Conservation (phyloP, 768 basidiomycete genomes). For the Agrocybe pediades region DNA sequence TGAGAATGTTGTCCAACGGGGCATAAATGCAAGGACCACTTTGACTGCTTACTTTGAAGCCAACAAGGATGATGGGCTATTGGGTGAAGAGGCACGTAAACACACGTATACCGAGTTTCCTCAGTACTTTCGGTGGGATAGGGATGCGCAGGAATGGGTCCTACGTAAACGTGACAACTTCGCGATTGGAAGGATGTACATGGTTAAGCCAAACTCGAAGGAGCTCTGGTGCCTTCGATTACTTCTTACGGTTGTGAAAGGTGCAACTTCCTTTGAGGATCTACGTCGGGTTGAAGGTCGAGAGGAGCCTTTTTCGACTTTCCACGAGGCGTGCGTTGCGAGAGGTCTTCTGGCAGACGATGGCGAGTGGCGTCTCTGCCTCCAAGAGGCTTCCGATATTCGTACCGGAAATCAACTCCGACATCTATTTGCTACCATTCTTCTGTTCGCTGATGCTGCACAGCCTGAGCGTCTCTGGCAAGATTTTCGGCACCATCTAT, state of each 20-base stretch:
- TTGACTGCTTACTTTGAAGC: conserved; percentile 33
- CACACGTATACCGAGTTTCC: conserved; percentile 40
- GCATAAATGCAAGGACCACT: conserved; percentile 22
- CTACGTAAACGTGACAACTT: conserved; percentile 20
- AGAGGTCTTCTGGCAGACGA: conserved; percentile 49
- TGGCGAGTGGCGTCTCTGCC: conserved; percentile 42
- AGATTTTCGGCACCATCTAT: conserved; percentile 33
- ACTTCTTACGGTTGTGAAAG: conserved; percentile 39
- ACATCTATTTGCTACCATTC: conserved; percentile 39
- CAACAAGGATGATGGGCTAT: conserved; percentile 15
- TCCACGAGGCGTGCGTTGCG: conserved; percentile 41
- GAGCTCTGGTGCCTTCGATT: conserved; percentile 42
- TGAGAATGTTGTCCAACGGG: conserved; percentile 22
- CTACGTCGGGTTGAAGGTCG: conserved; percentile 21
- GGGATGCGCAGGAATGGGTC: conserved; percentile 26
- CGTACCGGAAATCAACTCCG: conserved; percentile 37
- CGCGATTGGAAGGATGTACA: conserved; percentile 44
- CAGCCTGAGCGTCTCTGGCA: conserved; percentile 39
- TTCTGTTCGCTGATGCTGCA: conserved; percentile 28
- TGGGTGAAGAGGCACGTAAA: conserved; percentile 17
- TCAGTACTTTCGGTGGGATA: conserved; percentile 13
- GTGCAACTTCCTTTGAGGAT: conserved; percentile 29
- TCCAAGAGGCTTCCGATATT: conserved; percentile 34
- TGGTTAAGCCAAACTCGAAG: conserved; percentile 34
- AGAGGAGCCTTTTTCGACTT: conserved; percentile 26